These are phyloP conservation scores for Earliella scabrosa DNA, from an alignment of 1,284 basidiomycete genomes.

Conservation along the genomic window DNA sequence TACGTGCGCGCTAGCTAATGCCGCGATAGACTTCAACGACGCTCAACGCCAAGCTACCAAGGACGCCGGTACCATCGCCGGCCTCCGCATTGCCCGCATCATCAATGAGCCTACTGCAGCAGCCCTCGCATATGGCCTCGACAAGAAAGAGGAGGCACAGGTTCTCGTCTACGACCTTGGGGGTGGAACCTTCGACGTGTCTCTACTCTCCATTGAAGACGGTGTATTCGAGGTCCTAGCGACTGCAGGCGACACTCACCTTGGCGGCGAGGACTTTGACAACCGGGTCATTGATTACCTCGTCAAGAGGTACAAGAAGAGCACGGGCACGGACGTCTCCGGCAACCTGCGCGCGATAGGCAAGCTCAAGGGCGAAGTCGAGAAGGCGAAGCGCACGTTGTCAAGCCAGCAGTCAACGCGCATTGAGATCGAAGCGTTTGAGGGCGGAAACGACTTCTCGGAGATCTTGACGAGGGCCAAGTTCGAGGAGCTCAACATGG, in stretches of 20 bases:
- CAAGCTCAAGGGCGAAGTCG: constrained; percentile 97
- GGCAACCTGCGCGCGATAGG: constrained; percentile 90
- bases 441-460: constrained; percentile 94
- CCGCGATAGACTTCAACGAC: constrained; percentile 83
- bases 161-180: constrained; percentile 96
- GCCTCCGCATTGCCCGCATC: constrained; percentile 94
- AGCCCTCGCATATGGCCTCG: constrained; percentile 97
- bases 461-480: constrained; percentile 97
- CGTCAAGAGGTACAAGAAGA: constrained; percentile 93
- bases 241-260: constrained; percentile 98
- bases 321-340: constrained; percentile 88
- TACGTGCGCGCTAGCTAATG: neutral
- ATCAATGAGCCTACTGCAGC: constrained; percentile 99
- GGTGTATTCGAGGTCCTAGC: constrained; percentile 98
- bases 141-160: constrained; percentile 87
- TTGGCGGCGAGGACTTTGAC: constrained; percentile 99
- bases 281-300: constrained; percentile 95
- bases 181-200: constrained; percentile 87
- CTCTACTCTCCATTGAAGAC: constrained; percentile 95
- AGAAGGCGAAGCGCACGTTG: constrained; percentile 97
- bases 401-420: constrained; percentile 76
- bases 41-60: constrained; percentile 99
- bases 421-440: constrained; percentile 85
- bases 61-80: constrained; percentile 96
- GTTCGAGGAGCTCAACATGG: constrained; percentile 98